Evolutionary conservation across 148 eudicot genomes (phyloP), one percentile per base, ranked within the genome.

Genomic region (Simmondsia chinensis): DNA sequence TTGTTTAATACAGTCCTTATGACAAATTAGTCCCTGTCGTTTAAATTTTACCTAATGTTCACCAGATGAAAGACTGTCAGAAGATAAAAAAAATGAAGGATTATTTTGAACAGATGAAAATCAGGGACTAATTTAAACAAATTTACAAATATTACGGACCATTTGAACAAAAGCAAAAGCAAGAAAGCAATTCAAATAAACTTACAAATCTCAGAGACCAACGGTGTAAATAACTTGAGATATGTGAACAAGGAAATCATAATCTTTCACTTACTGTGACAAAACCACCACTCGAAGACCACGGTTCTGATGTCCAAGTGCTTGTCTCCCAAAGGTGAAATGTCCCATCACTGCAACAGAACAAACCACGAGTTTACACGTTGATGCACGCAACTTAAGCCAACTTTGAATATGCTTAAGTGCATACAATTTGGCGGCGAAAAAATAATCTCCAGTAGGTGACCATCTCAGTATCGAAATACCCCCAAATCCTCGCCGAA

Each of bases 271-370:
- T 74, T 42, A 91, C 99, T 61, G 94, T 93, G 57, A 86, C 89
- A 65, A 82, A 71, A 45, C 96, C 96, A 65, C 78, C 65, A 42
- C 71, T 70, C 48, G 99, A 82, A 42, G 96, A 93, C 99, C 99
- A 93, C 33, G 71, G 80, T 59, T 77, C 89, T 45, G 94, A 93
- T 17, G 89, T 82, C 99, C 99, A 93, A 21, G 96, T 82, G 50
- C 73, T 81, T 25, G 96, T 93, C 71, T 93, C 96, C 99, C 99
- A 93, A 28, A 93, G 72, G 63, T 93, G 86, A 66, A 93, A 93
- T 52, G 99, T 86, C 31, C 96, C 99, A 60, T 82, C 96, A 57
- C 99, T 91, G 79, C 60, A 65, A 54, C 39, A 30, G 37, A 63
- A 47, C 0, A 39, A 33, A 33, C 4, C 8, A 4, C 20, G 9